Percentiles rank a stretch among this genome's conserved stretches.
phyloP scores from a whole-genome alignment of 306 rosid species.

The Castanea crenata region DNA sequence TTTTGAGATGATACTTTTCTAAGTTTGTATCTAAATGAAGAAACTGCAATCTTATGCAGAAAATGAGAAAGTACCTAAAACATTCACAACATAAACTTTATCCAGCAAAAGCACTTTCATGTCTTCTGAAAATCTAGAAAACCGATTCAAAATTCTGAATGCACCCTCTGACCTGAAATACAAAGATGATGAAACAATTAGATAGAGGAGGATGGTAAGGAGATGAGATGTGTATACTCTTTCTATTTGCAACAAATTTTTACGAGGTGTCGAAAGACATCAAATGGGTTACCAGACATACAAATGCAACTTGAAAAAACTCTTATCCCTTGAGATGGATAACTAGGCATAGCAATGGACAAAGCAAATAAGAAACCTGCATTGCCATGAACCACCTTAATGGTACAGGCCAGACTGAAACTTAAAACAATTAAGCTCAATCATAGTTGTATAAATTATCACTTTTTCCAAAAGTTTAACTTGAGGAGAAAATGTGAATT shows the following conservation, averaged over 20 bases:
- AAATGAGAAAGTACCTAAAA: constrained; percentile 57
- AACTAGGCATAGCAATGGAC: not conserved
- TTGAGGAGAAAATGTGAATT: too few relatives aligned
- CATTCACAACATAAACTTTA: constrained; percentile 73
- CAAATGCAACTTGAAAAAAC: not conserved
- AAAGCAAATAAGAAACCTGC: not conserved
- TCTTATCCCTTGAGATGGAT: not conserved
- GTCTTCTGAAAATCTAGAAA: constrained; percentile 58
- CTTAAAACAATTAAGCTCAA: not conserved
- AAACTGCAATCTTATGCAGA: constrained; percentile 6
- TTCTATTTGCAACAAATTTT: not conserved
- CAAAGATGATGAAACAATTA: constrained; percentile 12
- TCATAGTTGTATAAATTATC: not conserved
- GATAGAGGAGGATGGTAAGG: not conserved
- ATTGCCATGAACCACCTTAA: not conserved
- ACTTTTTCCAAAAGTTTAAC: too few relatives aligned
- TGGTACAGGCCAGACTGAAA: not conserved
- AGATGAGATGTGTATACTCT: not conserved
- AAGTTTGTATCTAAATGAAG: not conserved
- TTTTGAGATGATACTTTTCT: not conserved
- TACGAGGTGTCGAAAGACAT: not conserved
- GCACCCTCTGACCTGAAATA: constrained; percentile 43
- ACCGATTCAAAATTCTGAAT: constrained; percentile 43
- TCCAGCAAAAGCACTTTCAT: constrained; percentile 68
- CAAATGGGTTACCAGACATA: not conserved